phyloP scores from a whole-genome alignment of 345 rosid genomes.

The Brassica nigra region DNA sequence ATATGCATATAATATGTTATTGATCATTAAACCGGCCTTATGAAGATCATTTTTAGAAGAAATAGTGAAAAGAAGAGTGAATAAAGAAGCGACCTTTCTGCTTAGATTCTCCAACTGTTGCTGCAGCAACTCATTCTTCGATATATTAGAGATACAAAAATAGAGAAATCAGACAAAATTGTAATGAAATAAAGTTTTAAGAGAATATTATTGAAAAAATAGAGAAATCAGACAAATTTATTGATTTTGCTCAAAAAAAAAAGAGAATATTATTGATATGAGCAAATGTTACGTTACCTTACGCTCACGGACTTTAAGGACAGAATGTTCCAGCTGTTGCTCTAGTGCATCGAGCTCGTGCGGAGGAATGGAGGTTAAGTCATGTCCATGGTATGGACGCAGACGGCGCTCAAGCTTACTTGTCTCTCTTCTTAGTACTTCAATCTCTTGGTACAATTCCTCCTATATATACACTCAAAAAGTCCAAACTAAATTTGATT shows the following conservation, averaged over 20 bases:
- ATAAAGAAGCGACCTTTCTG: conserved; percentile 61
- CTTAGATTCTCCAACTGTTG: conserved; percentile 79
- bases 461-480: conserved; percentile 43
- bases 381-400: conserved; percentile 67
- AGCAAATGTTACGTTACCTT: conserved; percentile 47
- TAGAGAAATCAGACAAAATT: conserved; percentile 3
- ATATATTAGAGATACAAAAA: conserved; percentile 14
- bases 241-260: too few species aligned
- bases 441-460: conserved; percentile 54
- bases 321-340: conserved; percentile 61
- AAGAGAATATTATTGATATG: not conserved
- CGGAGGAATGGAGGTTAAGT: conserved; percentile 51
- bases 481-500: not conserved
- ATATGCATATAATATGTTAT: not conserved
- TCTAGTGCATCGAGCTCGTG: conserved; percentile 60
- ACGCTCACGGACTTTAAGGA: conserved; percentile 65
- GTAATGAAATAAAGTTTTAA: not conserved
- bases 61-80: not conserved
- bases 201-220: not conserved
- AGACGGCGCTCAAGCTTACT: conserved; percentile 58
- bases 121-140: conserved; percentile 74
- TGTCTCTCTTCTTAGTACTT: conserved; percentile 59
- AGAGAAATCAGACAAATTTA: too few species aligned
- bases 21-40: not conserved
- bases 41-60: not conserved